Evolutionary conservation across 805 yeast genomes (phyloP).

Genomic region (Lachancea fermentati): DNA sequence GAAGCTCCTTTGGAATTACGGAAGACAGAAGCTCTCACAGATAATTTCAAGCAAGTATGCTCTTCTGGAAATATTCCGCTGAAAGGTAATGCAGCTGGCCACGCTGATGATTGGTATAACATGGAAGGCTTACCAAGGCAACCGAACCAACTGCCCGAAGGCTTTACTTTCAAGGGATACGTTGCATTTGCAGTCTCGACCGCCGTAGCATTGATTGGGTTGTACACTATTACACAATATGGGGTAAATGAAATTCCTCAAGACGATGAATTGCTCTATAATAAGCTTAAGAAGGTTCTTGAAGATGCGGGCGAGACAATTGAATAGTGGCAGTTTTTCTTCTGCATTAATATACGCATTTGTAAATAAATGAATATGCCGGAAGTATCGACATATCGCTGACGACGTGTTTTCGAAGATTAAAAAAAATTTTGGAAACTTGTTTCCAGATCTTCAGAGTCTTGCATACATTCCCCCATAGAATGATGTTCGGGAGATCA

Average conservation of each 20-base stretch:
- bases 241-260: constrained; percentile 59
- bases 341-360: no score
- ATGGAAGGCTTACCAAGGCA: constrained; percentile 58
- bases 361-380: no score
- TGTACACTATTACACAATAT: constrained; percentile 52
- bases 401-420: neutral
- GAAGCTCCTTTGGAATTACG: constrained; percentile 62
- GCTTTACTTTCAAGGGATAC: constrained; percentile 68
- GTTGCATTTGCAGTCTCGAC: constrained; percentile 53
- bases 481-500: neutral
- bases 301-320: constrained; percentile 3
- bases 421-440: no score
- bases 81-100: constrained; percentile 73
- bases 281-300: constrained; percentile 35
- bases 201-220: constrained; percentile 52
- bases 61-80: constrained; percentile 39
- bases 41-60: constrained; percentile 48
- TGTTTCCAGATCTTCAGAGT: neutral
- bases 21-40: constrained; percentile 38
- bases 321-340: no score
- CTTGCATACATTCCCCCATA: no score
- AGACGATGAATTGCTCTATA: constrained; percentile 40
- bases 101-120: constrained; percentile 47
- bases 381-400: no score
- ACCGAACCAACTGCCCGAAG: constrained; percentile 56